phyloP scores from a whole-genome alignment of 345 rosid genomes.

The Eutrema japonicum region DNA sequence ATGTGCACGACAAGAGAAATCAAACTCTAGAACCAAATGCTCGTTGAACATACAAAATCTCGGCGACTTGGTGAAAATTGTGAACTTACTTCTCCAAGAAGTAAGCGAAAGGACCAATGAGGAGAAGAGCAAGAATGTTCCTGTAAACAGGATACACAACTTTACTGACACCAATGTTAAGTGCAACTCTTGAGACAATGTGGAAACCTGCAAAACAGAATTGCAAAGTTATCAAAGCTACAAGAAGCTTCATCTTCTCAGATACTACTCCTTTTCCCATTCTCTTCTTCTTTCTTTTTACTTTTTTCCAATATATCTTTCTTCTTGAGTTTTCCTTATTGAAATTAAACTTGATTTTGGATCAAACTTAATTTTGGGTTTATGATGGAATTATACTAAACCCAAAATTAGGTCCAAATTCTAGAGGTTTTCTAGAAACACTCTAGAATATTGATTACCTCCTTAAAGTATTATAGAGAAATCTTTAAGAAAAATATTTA shows the following conservation, averaged over 20 bases:
- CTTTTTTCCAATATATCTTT: neutral
- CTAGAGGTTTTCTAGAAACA: too few species aligned
- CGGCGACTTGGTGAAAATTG: neutral
- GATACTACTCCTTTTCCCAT: constrained; percentile 43
- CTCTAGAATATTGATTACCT: too few species aligned
- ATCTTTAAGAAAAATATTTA: too few species aligned
- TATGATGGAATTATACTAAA: too few species aligned
- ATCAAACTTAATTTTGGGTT: too few species aligned
- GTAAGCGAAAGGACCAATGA: constrained; percentile 72
- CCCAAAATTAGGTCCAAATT: too few species aligned
- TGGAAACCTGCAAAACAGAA: constrained; percentile 82
- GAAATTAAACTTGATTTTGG: too few species aligned
- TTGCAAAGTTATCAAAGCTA: constrained; percentile 82
- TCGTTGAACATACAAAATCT: neutral
- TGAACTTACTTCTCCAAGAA: constrained; percentile 65
- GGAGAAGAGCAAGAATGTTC: constrained; percentile 71
- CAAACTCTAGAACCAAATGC: neutral
- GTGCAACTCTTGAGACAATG: constrained; percentile 79
- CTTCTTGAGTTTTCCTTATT: neutral
- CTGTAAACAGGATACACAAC: constrained; percentile 79
- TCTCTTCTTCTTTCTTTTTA: constrained; percentile 41
- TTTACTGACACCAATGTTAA: constrained; percentile 79
- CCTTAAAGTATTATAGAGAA: too few species aligned
- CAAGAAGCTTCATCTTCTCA: constrained; percentile 61
- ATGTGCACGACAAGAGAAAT: neutral